Base-by-base conservation (phyloP, 2,329 filamentous ascomycete species). In the Colletotrichum eremochloae region DNA sequence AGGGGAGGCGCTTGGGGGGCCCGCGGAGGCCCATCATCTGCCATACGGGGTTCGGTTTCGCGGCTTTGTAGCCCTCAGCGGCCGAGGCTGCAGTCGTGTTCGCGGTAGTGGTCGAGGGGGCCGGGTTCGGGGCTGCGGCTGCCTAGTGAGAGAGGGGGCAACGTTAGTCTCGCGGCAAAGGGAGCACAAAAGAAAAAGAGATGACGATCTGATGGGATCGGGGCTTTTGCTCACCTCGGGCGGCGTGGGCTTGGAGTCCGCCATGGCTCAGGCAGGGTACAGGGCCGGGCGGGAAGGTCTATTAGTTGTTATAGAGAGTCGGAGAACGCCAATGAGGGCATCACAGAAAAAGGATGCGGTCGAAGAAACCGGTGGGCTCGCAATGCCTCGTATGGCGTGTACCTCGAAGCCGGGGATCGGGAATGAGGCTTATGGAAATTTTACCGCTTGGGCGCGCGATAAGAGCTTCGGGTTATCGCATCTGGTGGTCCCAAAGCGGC, bases 21-120 rank as follows among this genome's bases (percentile, higher is more conserved):
- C 92, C 93, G 63, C 96, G 96, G 71, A 99, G 86, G 69, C 96
- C 96, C 84, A 96, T 90, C 88, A 94, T 93, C 75, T 89, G 90
- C 77, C 94, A 89, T 66, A 91, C 93, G 55, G 92, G 92, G 82
- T 96, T 96, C 62, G 88, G 86, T 77, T 86, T 82, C 58, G 84
- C 78, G 74, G 83, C 80, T 76, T 88, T 85, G 80, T 83, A 78
- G 73, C 77, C 66, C 63, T 77, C 74, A 38, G 71, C 77, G 56
- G 75, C 64, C 58, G 75, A 61, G 44, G 80, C 61, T 42, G 78
- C 75, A 58, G 81, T 74, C 63, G 80, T 71, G 56, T 75, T 65
- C 58, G 76, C 65, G 61, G 67, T 20, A 2, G 71, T 46, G 5
- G 73, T 33, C 8, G 66, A 29, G 3, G 71, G 24, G 8, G 36